Base-by-base conservation (phyloP, 2,329 filamentous ascomycete species). In the Diaporthe helianthi region DNA sequence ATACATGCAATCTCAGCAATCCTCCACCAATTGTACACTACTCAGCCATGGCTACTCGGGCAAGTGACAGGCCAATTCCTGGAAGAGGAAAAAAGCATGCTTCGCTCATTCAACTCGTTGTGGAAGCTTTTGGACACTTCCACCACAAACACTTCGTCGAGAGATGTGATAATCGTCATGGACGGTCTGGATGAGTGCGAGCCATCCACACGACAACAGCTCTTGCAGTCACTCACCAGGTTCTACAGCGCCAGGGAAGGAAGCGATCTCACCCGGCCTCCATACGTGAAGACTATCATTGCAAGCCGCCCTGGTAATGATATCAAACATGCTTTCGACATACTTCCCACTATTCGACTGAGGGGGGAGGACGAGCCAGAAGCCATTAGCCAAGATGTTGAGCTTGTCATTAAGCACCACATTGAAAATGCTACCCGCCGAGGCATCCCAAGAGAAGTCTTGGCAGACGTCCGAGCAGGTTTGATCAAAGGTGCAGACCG, bases 161-260 rank as follows among this genome's bases (percentile, higher is more conserved):
- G 63, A 24, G 55, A 72, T 8, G 71, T 73, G 0, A 71, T 74
- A 29, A 71, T 72, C 12, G 67, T 75, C 13, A 46, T 74, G 15
- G 73, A 74, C 12, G 74, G 54, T 6, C 55, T 74, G 10, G 71
- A 75, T 24, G 73, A 75, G 49, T 73, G 73, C 49, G 70, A 70
- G 26, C 29, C 65, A 4, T 46, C 41, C 13, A 52, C 68, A 19
- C 46, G 69, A 46, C 54, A 68, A 2, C 17, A 63, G 10, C 53
- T 73, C 4, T n/a, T 74, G 29, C 41, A 52, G 9, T 69, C 53
- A 12, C 60, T 74, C 33, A 29, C 63, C 3, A n/a, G 63, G 15
- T 72, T 53, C 22, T 72, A 72, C 4, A 54, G 41, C 22, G 33
- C 38, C 46, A 26, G 13, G 19, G 19, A 41, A 52, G 41, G 26